Base-by-base conservation (phyloP, 805 yeast species). In the Wickerhamiella occidentalis region DNA sequence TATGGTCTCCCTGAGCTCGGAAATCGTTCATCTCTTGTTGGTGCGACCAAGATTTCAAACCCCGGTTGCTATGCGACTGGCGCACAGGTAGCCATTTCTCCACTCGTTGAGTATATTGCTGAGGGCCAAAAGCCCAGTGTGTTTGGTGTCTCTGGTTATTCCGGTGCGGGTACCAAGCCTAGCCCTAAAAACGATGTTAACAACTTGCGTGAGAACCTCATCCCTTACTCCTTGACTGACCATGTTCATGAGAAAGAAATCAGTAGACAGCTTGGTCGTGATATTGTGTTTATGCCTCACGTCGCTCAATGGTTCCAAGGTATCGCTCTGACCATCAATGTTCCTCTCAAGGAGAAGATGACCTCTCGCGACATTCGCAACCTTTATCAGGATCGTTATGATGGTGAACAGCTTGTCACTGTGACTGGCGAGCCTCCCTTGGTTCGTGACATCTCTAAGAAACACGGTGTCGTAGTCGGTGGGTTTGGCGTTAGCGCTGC, bases 61-160 rank as follows among this genome's bases (percentile, higher is more conserved):
- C 99, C 99, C 2, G 99, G 98, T 44, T 92, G 99, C 72, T 92
- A 88, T 64, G 96, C 98, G n/a, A 92, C 99, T 42, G 96, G 94
- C 51, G 92, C 96, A 12, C 97, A 92, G 71, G 68, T 87, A 22
- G 88, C 95, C 12, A 80, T 92, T 63, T 80, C 90, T 44, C 99
- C 98, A 30, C 71, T 92, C 58, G 67, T 75, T n/a, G 62, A 60
- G 21, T 77, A 79, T 45, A 76, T 76, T 60, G 71, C 79, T 37
- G 53, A 54, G 23, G 68, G 70, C 12, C 92, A 92, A 30, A 71
- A 74, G 25, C 97, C 99, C 47, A 71, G 86, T 3, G 74, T 90
- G 11, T 92, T 92, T 64, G 98, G 98, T 62, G 92, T 92, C 29
- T 85, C 96, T 45, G 99, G 99, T 45, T 92, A 90, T 66, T 92